Base-by-base conservation (phyloP, 768 basidiomycete species). In the Suillus bovinus region DNA sequence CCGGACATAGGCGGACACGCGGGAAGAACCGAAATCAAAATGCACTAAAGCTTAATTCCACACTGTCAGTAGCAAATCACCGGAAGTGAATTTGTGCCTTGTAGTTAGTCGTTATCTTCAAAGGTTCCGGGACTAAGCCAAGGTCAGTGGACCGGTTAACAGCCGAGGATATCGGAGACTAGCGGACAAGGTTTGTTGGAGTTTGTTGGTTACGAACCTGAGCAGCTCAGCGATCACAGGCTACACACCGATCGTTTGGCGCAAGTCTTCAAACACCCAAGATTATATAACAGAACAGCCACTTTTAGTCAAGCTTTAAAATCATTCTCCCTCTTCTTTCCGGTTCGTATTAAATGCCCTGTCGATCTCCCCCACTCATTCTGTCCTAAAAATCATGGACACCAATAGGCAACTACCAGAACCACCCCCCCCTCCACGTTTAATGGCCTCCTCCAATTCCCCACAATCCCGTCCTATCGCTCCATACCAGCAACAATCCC, bases 331-430 rank as follows among this genome's bases (percentile, higher is more conserved):
- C 36, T 69, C 60, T 58, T 63, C 64, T 58, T 60, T 62, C 33
- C 58, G 74, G 66, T 74, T 68, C 63, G 69, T 68, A 61, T 59
- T 7, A 62, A 58, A 61, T 64, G 71, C 63, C 39, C 73, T 58
- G n/a, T 66, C 61, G 59, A 67, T 61, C 71, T 64, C 57, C 27
- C 57, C 46, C 33, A 67, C 73, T 76, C 52, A 71, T 60, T 36
- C 34, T 27, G 31, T 11, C 41, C 58, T 42, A 60, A 60, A 59
- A 22, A 41, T 57, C 13, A 79, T 79, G 78, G 78, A 79, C 67
- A 72, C 69, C 58, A 74, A 72, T 63, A 77, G 75, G 65, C 75
- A 77, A 53, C 63, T 77, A 63, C 75, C 72, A 68, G 64, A 67
- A 50, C 70, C 73, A 59, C 69, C 69, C 46, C 63, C 57, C 50